Evolutionary conservation across 164 flowering plant species (phyloP).

Genomic region (Taxillus chinensis): DNA sequence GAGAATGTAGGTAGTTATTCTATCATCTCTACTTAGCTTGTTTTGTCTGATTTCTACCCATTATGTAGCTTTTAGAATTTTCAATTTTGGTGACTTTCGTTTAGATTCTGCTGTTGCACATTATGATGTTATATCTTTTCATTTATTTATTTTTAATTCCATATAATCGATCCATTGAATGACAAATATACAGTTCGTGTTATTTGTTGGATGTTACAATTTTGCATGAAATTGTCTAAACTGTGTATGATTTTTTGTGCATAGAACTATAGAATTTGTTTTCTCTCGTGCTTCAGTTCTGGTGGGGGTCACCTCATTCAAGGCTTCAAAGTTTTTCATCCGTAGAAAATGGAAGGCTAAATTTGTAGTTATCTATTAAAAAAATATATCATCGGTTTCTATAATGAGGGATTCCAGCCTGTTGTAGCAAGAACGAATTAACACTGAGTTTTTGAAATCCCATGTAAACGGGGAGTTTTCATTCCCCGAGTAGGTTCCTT

Average conservation of each 20-base stretch:
- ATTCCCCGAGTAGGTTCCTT: too few relatives aligned
- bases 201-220: background rate
- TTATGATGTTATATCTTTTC: background rate
- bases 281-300: background rate
- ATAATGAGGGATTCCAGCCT: too few relatives aligned
- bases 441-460: too few relatives aligned
- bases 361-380: too few relatives aligned
- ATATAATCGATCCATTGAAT: background rate
- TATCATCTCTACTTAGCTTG: background rate
- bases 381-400: too few relatives aligned
- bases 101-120: background rate
- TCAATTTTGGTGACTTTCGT: background rate
- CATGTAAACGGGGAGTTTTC: too few relatives aligned
- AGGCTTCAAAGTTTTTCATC: background rate
- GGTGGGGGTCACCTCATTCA: background rate
- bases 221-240: background rate
- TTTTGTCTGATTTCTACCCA: background rate
- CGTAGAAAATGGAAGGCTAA: too few relatives aligned
- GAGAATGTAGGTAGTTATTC: conserved; percentile 5
- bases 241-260: background rate
- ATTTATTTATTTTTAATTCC: background rate
- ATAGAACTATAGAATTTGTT: background rate
- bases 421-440: too few relatives aligned
- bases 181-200: background rate
- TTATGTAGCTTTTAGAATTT: background rate